Evolutionary conservation across 371 early-diverging fungal genomes (phyloP), one percentile per base, ranked within the genome.

Genomic region (Mortierella sp.): DNA sequence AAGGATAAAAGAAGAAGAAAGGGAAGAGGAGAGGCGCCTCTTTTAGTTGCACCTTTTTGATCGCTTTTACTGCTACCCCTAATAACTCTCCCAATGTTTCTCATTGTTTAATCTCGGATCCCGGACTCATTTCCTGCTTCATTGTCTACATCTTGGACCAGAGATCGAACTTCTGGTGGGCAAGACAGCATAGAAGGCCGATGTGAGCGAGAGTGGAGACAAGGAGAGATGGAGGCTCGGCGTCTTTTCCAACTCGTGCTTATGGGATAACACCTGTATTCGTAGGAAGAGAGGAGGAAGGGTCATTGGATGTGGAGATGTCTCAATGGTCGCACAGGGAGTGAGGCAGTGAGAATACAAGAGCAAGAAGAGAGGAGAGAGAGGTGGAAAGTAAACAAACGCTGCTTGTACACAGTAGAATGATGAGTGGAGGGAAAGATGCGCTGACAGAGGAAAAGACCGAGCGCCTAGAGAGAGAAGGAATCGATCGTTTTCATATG

Each of bases 241-340:
- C 68, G 68, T 68, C 42, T 24, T 24, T 24, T 38, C 24, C 42
- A 34, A 68, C 68, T 68, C 68, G 68, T 68, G 68, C 38, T 38
- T 68, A 42, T 21, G 42, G 68, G 21, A 63, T 24, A 68, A 9
- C n/a, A 68, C 44, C n/a, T n/a, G n/a, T n/a, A n/a, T n/a, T 21
- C 44, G 21, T 24, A 42, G 44, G 42, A 34, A 55, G 21, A n/a
- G 19, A 3, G 19, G 21, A 54, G 24, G 14, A 14, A 48, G 60
- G 63, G 34, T 21, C 68, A 68, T 68, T 42, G 42, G 68, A 68
- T 68, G 44, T 68, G 68, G 68, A 68, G 68, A 38, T 38, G 68
- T 7, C 68, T 38, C 21, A 42, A 21, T 38, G 24, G 68, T 68
- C 24, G 68, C 68, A 68, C 68, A 68, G 68, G 34, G 55, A 52